Base-by-base conservation (phyloP, 352 stramenopile genomes). In the Phytophthora colocasiae region DNA sequence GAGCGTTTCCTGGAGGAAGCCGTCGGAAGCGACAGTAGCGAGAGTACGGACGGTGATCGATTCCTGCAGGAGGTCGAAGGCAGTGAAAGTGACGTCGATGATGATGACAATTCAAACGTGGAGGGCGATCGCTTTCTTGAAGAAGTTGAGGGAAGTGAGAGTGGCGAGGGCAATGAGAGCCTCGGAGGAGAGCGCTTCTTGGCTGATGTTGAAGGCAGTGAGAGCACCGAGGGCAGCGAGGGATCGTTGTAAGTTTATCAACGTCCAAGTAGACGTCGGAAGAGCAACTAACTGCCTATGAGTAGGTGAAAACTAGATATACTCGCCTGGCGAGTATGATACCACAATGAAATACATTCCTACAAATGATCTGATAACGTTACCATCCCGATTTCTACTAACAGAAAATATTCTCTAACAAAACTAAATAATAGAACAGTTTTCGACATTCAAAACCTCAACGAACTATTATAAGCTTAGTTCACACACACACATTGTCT, bases 131-230 rank as follows among this genome's bases (percentile, higher is more conserved):
- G 58, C n/a, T 68, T 68, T 27, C 34, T 68, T 1, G 24, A 2
- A 3, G 54, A 59, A 29, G 39, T 64, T 11, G 45, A 40, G 14
- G 39, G 61, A 2, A 69, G 51, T 10, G 61, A 58, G n/a, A 58
- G 45, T 19, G 27, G 2, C 14, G 44, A 63, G 4, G 55, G 44
- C 14, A 63, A 44, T 29, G 44, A 46, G 7, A 43, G 47, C 12
- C 2, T 17, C 24, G 53, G 17, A 11, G 41, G 27, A 19, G 41
- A 36, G 3, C 53, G 53, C n/a, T 61, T 52, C 29, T 17, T 61
- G 3, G 41, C 7, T 2, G 52, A 59, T 7, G 29, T 46, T n/a
- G 51, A 49, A 17, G 32, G 22, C 15, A 63, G 34, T n/a, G 31
- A 45, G n/a, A 44, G 52, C 17, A 34, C 4, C 11, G 40, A 61